Conservation (phyloP, 805 yeast species). For the Candida suzukii region DNA sequence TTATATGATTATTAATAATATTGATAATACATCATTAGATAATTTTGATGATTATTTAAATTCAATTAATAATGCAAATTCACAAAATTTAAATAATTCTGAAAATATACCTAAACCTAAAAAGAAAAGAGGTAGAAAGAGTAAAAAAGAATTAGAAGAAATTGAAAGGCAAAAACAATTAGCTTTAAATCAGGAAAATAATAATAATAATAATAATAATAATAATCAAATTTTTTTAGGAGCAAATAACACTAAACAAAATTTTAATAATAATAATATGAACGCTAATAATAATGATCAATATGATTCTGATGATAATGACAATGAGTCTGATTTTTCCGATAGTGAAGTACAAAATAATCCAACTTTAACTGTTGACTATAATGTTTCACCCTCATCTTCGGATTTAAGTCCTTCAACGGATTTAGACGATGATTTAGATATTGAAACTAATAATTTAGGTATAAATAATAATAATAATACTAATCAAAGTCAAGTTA, state of each 20-base stretch:
- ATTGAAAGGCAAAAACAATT: not conserved
- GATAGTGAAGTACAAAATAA: not conserved
- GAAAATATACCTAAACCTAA: not conserved
- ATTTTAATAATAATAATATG: not conserved
- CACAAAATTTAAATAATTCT: not conserved
- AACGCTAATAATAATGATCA: not conserved
- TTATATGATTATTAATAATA: not conserved
- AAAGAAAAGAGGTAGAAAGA: slow-evolving; percentile 1
- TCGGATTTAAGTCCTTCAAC: not conserved
- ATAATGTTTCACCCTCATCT: slow-evolving; percentile 2
- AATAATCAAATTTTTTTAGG: not conserved
- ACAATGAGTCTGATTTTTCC: not conserved
- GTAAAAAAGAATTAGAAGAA: not conserved
- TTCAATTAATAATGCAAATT: not conserved
- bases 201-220: not conserved
- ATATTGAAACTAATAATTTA: too few species aligned
- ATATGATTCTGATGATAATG: not conserved
- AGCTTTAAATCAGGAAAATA: not conserved
- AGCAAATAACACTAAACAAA: too few species aligned
- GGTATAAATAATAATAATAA: not conserved
- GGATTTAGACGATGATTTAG: not conserved
- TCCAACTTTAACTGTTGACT: not conserved
- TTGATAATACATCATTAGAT: not conserved
- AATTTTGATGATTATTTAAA: not conserved
- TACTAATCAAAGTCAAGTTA: too few species aligned